A percentile compares a stretch with the other conserved stretches of the same genome.
Evolutionary conservation across 2,329 filamentous ascomycete genomes (phyloP).

Genomic region (Aspergillus clavatus): DNA sequence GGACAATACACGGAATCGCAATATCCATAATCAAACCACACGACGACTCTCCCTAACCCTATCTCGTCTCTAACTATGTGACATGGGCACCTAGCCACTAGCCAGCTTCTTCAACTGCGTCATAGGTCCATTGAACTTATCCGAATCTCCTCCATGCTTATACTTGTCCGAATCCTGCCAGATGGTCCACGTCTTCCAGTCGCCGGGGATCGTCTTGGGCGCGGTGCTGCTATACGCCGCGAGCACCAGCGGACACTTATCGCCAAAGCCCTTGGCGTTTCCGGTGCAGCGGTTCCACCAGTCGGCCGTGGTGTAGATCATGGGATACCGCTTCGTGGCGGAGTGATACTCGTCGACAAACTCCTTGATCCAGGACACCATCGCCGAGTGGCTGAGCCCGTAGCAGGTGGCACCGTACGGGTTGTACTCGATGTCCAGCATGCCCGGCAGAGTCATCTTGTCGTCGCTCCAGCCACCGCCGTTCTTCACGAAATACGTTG

Average conservation of each 20-base stretch:
- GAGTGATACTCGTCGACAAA: constrained; percentile 49
- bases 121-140: constrained; percentile 15
- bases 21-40: too few species aligned
- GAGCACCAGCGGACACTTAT: constrained; percentile 47
- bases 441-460: constrained; percentile 52
- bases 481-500: constrained; percentile 48
- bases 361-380: constrained; percentile 50
- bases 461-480: constrained; percentile 53
- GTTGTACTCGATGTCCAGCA: constrained; percentile 51
- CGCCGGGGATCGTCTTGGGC: constrained; percentile 44
- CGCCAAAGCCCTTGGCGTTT: constrained; percentile 44
- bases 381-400: constrained; percentile 40
- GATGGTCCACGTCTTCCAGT: constrained; percentile 29
- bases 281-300: constrained; percentile 54
- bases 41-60: too few species aligned
- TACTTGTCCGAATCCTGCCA: constrained; percentile 18
- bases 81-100: neutral
- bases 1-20: too few species aligned
- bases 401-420: constrained; percentile 39
- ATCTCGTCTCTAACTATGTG: too few species aligned
- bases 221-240: constrained; percentile 40
- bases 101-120: constrained; percentile 11
- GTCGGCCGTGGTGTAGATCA: constrained; percentile 49
- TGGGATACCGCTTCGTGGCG: constrained; percentile 45
- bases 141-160: constrained; percentile 16